Evolutionary conservation across 495 filamentous ascomycete genomes (phyloP).

Genomic region (Entonaema liquescens): DNA sequence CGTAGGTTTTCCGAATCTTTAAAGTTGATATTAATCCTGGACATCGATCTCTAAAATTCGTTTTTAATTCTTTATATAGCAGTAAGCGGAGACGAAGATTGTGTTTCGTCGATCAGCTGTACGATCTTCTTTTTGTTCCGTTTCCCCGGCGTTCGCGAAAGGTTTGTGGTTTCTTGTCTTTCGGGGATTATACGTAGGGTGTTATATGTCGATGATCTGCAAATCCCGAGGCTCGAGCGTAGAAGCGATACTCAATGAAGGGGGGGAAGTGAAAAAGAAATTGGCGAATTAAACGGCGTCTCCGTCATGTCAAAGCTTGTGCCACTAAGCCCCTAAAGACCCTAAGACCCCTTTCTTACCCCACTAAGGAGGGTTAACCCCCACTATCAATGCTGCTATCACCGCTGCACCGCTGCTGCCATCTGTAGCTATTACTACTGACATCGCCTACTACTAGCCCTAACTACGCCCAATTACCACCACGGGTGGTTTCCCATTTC

Average conservation of each 20-base stretch:
- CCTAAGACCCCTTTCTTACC: slow-evolving; percentile 6
- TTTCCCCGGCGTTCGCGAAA: slow-evolving; percentile 22
- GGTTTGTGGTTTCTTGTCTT: slow-evolving; percentile 4
- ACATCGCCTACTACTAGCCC: neutral
- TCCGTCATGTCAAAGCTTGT: neutral
- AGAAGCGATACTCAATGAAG: slow-evolving; percentile 3
- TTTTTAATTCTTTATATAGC: neutral
- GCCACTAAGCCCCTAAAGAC: neutral
- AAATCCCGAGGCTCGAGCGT: slow-evolving; percentile 31
- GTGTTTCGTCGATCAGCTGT: neutral
- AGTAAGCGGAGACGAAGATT: neutral
- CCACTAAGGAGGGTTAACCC: slow-evolving; percentile 3
- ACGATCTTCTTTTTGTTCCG: slow-evolving; percentile 22
- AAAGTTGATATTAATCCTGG: neutral
- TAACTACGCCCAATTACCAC: neutral
- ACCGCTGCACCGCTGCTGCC: neutral
- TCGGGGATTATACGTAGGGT: slow-evolving; percentile 35
- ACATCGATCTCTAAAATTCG: neutral
- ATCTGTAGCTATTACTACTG: neutral
- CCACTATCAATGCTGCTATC: neutral
- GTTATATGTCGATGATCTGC: slow-evolving; percentile 28
- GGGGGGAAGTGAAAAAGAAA: neutral
- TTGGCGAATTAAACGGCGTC: neutral
- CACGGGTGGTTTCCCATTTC: neutral
- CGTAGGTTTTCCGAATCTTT: neutral